These are phyloP conservation scores for Termitomyces sp. DNA, from an alignment of 768 basidiomycete genomes.

Conservation along the genomic window DNA sequence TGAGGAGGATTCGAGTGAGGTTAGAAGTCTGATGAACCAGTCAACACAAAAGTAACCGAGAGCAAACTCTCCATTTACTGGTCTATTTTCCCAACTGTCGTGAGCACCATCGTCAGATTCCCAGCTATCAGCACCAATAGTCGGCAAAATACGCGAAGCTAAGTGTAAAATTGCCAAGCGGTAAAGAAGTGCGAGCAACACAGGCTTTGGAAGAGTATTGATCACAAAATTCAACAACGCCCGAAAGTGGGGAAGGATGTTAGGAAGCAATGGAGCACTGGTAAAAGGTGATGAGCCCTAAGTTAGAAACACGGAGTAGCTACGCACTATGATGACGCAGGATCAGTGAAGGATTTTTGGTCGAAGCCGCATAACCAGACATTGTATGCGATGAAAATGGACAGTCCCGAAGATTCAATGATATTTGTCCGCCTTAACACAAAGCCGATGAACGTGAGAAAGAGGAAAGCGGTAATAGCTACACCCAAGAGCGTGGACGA, in stretches of 20 bases:
- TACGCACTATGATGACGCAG: conserved; percentile 73
- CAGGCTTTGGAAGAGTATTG: conserved; percentile 82
- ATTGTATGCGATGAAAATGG: conserved; percentile 85
- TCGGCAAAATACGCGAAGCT: conserved; percentile 78
- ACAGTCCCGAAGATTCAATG: conserved; percentile 84
- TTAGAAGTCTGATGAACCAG: conserved; percentile 56
- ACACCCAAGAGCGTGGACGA: conserved; percentile 88
- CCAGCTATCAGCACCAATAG: conserved; percentile 80
- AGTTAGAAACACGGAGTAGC: not conserved
- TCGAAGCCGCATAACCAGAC: conserved; percentile 88
- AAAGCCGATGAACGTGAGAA: conserved; percentile 90
- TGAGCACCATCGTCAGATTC: conserved; percentile 60
- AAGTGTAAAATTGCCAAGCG: conserved; percentile 77
- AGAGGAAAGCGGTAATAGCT: conserved; percentile 82
- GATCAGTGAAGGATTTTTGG: conserved; percentile 64
- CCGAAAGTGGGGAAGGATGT: conserved; percentile 78
- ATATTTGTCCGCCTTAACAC: conserved; percentile 85
- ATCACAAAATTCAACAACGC: conserved; percentile 76
- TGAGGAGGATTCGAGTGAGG: conserved; percentile 67
- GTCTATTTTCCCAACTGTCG: conserved; percentile 67
- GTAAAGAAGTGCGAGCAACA: conserved; percentile 74
- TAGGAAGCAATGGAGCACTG: conserved; percentile 72
- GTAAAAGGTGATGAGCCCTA: not conserved
- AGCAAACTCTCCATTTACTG: conserved; percentile 37
- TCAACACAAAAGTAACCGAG: conserved; percentile 4